phyloP scores from a whole-genome alignment of 108 stramenopile genomes.

The Seminavis robusta region DNA sequence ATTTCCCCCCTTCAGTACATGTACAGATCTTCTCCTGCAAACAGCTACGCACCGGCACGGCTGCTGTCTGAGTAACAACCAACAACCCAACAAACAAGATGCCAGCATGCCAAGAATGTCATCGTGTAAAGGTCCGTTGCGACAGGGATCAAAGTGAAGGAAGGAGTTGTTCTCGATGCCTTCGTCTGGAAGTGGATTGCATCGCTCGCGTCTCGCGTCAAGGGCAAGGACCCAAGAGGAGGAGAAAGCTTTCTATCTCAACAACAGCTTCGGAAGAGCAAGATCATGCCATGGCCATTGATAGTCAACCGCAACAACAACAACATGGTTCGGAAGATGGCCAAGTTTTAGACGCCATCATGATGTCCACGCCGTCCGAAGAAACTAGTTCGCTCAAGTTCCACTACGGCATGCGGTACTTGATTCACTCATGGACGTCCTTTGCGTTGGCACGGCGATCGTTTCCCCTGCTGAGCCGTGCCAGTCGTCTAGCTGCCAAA shows the following conservation, averaged over 20 bases:
- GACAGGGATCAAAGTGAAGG: not conserved
- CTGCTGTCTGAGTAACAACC: no score
- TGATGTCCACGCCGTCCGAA: not conserved
- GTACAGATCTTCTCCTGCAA: no score
- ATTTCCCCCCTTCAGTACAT: no score
- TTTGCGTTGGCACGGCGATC: slow-evolving; percentile 5
- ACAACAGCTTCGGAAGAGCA: not conserved
- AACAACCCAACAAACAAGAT: not conserved
- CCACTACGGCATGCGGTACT: slow-evolving; percentile 3
- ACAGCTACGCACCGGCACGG: no score
- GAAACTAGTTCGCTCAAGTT: not conserved
- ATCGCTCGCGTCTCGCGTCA: not conserved
- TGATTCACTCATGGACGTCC: slow-evolving; percentile 6
- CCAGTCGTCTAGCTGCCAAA: slow-evolving; percentile 2
- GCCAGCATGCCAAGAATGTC: slow-evolving; percentile 2
- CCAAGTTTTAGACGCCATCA: not conserved
- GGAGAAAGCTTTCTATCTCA: not conserved
- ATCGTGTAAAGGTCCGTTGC: not conserved
- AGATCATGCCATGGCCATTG: not conserved
- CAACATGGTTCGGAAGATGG: not conserved
- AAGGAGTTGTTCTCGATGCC: not conserved
- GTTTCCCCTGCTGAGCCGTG: slow-evolving; percentile 1
- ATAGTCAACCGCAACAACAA: not conserved
- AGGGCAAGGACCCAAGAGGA: not conserved
- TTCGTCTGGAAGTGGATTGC: not conserved